phyloP scores from a whole-genome alignment of 495 filamentous ascomycete species.

The Cladorrhinum samala region DNA sequence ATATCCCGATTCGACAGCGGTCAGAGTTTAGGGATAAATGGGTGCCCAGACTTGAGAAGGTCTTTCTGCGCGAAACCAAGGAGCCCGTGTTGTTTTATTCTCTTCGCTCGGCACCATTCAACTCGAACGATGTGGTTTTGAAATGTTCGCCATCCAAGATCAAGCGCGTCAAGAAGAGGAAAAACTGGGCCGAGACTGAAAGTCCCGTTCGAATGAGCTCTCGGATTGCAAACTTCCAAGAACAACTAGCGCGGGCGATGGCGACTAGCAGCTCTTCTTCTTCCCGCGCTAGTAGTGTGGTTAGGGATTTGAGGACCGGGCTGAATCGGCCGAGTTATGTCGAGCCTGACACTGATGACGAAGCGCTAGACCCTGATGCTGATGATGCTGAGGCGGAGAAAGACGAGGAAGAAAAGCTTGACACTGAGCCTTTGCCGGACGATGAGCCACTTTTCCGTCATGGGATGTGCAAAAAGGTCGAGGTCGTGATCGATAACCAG shows the following conservation, averaged over 20 bases:
- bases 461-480: conserved; percentile 75
- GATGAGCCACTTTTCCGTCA: conserved; percentile 45
- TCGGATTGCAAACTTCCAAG: too few species aligned
- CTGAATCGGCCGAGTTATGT: conserved; percentile 19
- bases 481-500: conserved; percentile 75
- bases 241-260: too few species aligned
- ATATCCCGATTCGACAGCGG: conserved; percentile 72
- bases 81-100: conserved; percentile 41
- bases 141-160: too few species aligned
- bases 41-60: conserved; percentile 54
- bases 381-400: conserved; percentile 1
- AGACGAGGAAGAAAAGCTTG: background rate
- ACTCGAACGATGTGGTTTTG: too few species aligned
- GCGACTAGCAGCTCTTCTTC: too few species aligned
- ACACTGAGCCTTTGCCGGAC: background rate
- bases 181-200: background rate
- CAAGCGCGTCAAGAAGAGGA: background rate
- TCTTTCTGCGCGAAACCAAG: conserved; percentile 54
- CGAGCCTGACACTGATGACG: conserved; percentile 33
- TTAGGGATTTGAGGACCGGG: conserved; percentile 11
- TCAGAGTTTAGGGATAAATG: conserved; percentile 67
- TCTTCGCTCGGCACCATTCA: conserved; percentile 23
- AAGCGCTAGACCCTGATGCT: conserved; percentile 9
- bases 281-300: conserved; percentile 19
- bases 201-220: background rate